phyloP scores from a whole-genome alignment of 345 rosid genomes.

The Citropsis articulata region DNA sequence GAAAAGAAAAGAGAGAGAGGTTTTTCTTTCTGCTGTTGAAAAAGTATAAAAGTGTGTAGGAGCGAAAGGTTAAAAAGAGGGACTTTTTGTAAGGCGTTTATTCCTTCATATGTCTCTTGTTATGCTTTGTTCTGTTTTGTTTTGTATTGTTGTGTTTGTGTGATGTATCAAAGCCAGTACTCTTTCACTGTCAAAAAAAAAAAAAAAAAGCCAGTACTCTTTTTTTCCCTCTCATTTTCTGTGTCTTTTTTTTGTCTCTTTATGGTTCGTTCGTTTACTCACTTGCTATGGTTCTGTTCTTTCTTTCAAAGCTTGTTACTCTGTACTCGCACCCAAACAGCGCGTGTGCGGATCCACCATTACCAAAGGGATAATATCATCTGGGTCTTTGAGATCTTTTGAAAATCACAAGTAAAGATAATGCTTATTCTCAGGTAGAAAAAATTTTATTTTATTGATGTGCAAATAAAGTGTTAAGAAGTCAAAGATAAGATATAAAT shows the following conservation, averaged over 20 bases:
- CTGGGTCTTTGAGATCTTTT: background rate
- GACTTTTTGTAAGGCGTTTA: background rate
- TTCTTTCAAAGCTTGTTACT: background rate
- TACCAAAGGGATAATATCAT: background rate
- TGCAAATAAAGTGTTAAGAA: no score
- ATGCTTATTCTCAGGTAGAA: no score
- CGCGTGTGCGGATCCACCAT: background rate
- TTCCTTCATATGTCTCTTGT: background rate
- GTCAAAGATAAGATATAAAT: no score
- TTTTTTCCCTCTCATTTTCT: background rate
- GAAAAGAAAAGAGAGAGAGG: background rate
- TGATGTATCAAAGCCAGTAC: background rate
- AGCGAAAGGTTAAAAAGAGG: background rate
- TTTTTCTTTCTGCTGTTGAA: background rate
- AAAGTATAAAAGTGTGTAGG: background rate
- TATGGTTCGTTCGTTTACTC: background rate
- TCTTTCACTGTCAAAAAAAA: no score
- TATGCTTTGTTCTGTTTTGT: background rate
- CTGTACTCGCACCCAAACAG: background rate
- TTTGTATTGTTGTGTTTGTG: background rate
- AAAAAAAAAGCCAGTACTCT: conserved; percentile 1
- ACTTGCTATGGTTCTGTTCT: background rate
- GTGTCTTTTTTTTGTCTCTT: background rate
- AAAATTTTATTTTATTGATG: no score
- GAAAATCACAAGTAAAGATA: no score